Conservation (phyloP, 1,284 basidiomycete genomes). For the Takashimella koratensis region DNA sequence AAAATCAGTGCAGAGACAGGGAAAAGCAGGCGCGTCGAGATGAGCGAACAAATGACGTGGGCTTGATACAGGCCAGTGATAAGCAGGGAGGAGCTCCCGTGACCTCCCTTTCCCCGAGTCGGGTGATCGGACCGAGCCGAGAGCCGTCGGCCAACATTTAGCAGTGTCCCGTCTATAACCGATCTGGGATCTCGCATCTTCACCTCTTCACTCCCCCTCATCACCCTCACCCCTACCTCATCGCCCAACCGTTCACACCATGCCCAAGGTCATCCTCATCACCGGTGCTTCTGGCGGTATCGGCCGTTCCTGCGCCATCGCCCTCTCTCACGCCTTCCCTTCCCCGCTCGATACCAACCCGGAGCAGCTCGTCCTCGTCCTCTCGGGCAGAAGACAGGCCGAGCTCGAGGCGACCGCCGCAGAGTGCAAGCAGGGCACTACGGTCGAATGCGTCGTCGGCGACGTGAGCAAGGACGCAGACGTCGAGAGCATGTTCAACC, state of each 20-base stretch:
- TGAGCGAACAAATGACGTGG: background rate
- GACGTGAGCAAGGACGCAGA: slow-evolving; percentile 54
- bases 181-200: background rate
- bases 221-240: background rate
- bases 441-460: slow-evolving; percentile 54
- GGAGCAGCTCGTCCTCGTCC: slow-evolving; percentile 58
- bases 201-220: background rate
- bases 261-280: slow-evolving; percentile 35
- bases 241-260: background rate
- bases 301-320: slow-evolving; percentile 54
- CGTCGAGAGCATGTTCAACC: slow-evolving; percentile 55
- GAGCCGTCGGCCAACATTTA: too few relatives aligned
- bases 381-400: slow-evolving; percentile 58
- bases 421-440: slow-evolving; percentile 35
- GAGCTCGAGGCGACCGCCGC: slow-evolving; percentile 60
- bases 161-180: too few relatives aligned
- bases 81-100: background rate
- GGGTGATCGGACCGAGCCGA: background rate
- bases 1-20: background rate
- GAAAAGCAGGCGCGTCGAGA: background rate
- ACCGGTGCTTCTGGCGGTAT: slow-evolving; percentile 52
- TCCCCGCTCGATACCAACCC: slow-evolving; percentile 32
- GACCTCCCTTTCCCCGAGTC: too few relatives aligned
- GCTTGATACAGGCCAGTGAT: background rate
- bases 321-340: slow-evolving; percentile 53